These are phyloP conservation scores for Eutrema heterophyllum DNA, from an alignment of 345 rosid genomes.

Conservation along the genomic window DNA sequence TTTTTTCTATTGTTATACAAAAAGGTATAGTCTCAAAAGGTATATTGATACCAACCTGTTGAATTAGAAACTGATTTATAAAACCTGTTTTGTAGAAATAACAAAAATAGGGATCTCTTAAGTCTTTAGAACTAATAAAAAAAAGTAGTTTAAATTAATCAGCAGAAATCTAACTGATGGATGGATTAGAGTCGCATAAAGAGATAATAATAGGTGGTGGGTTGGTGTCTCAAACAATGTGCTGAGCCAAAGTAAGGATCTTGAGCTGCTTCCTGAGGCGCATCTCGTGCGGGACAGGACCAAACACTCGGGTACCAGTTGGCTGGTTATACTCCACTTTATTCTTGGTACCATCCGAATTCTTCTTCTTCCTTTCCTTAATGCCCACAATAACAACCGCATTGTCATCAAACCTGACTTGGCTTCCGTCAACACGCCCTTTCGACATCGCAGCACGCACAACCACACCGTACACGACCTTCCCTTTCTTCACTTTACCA, in stretches of 20 bases:
- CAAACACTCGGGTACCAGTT: conserved; percentile 68
- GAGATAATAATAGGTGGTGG: background rate
- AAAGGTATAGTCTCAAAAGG: no score
- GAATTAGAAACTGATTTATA: background rate
- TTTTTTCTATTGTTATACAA: background rate
- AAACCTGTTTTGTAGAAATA: background rate
- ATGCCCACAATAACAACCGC: conserved; percentile 62
- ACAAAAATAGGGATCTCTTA: background rate
- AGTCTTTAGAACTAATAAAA: no score
- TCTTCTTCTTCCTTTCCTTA: conserved; percentile 22
- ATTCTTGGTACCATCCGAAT: background rate
- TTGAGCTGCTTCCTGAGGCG: conserved; percentile 70
- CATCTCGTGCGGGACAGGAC: conserved; percentile 83
- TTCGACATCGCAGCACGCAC: conserved; percentile 80
- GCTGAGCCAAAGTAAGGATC: conserved; percentile 69
- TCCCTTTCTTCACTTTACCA: conserved; percentile 87
- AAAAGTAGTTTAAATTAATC: background rate
- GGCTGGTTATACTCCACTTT: conserved; percentile 39
- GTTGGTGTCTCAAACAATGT: conserved; percentile 49
- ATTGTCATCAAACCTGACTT: conserved; percentile 85
- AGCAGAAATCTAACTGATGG: background rate
- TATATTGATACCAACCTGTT: background rate
- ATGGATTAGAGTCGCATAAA: background rate
- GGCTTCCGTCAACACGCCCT: conserved; percentile 72
- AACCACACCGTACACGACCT: conserved; percentile 64